Base-by-base conservation (phyloP, 2,329 filamentous ascomycete species). In the Epichloe aotearoae region DNA sequence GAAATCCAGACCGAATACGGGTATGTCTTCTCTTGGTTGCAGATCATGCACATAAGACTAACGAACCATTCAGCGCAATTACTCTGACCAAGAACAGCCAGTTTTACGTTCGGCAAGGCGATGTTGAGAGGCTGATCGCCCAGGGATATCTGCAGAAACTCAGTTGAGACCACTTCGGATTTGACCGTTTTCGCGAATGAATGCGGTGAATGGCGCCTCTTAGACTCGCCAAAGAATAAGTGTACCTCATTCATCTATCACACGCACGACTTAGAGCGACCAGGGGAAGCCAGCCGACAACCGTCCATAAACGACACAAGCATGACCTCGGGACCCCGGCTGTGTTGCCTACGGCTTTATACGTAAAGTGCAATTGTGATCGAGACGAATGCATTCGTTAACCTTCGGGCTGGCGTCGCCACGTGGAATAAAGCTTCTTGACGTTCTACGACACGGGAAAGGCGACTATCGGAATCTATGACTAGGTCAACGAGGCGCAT, bases 1-100 rank as follows among this genome's bases (percentile, higher is more conserved):
- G 93, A 98, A 73, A 96, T 98, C 56, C 91, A 98, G 71, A 98
- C 93, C 0, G 94, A 98, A 74, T 98, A 98, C 64, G 93, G 93
- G 86, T 95, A 20, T 43, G 46, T 44, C 20, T 17, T 8, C 12
- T 11, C 19, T 20, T 1, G 20, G 20, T 30, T 36, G 20, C 4
- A 6, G 8, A 15, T 17, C 23, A 10, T 39, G 19, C 17, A 36
- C 34, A 48, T n/a, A 48, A 36, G 10, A 19, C 60, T 65, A 39
- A 64, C 53, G 10, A 30, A 26, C 12, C 11, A 39, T 64, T 57
- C 59, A 95, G 89, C 15, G 87, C 90, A 12, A 96, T 98, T 61
- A 97, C 86, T 53, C 76, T 98, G 71, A 95, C 89, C 38, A 97
- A 95, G 69, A 97, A 98, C 68, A 96, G 90, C 62, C 93, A 98